Evolutionary conservation across 2,329 filamentous ascomycete species (phyloP), one percentile per base, ranked within the genome.

Genomic region (Phoma sp.): DNA sequence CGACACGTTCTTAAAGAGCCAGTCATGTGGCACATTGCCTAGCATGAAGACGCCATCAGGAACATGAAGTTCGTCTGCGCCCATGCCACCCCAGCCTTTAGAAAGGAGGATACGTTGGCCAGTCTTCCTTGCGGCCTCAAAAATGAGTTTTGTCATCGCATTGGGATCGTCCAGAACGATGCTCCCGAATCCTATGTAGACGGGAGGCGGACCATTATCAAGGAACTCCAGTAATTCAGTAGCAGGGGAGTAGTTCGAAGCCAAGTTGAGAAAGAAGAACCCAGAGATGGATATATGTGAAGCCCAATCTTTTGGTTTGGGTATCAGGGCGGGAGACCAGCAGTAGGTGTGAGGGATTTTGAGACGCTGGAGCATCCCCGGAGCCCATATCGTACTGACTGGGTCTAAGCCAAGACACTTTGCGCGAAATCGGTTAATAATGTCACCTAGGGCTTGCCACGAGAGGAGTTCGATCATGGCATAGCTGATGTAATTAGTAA

Each of bases 21-120:
- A 96, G 74, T 95, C 91, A 32, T 1, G 83, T 83, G 3, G 89
- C 71, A 49, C 49, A n/a, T 57, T 54, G 17, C 9, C 85, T 80
- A 95, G 79, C 84, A 93, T 89, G 67, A 88, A 90, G 2, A 93
- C 84, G 4, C 84, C 84, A 1, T 91, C 84, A 0, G 90, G 46
- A 5, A 48, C 89, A 12, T 5, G 84, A 80, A 55, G 55, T 28
- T 62, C 33, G 9, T 90, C 87, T 0, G 83, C 87, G 18, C 90
- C 91, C 9, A 95, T 79, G 1, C 90, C 90, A 34, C 91, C 90
- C 91, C 91, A 95, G 11, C 91, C 91, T 67, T 92, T 91, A 0
- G 89, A 92, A 2, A 95, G 85, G 0, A 95, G 76, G 2, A 90
- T 90, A 38, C 91, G 81, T 9, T 90, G 81, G 1, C 88, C 87